A percentile compares a stretch with the other conserved stretches of the same genome.
phyloP scores from a whole-genome alignment of 768 basidiomycete species.

The Lactifluus piperatus region DNA sequence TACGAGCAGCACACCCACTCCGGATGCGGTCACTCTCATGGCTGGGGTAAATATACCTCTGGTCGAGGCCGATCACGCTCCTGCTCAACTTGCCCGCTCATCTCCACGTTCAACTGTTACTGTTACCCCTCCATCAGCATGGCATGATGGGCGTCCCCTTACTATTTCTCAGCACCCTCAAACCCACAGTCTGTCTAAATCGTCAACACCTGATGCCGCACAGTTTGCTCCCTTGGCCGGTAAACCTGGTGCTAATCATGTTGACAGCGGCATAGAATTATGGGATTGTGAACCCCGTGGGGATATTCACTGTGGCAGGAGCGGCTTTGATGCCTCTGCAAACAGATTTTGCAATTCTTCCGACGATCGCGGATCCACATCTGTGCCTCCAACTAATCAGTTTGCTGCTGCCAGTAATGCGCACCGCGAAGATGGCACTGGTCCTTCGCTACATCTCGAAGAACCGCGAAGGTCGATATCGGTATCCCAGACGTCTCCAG shows the following conservation, averaged over 20 bases:
- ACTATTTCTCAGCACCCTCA: background rate
- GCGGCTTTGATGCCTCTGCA: background rate
- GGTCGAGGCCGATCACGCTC: background rate
- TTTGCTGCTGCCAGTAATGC: background rate
- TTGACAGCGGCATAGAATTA: slow-evolving; percentile 13
- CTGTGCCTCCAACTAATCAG: background rate
- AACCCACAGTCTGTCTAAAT: background rate
- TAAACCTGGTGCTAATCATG: background rate
- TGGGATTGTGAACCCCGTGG: slow-evolving; percentile 6
- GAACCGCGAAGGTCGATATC: background rate
- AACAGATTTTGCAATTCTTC: background rate
- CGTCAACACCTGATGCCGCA: background rate
- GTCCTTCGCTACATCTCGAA: background rate
- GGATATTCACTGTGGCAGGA: background rate
- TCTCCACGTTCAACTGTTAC: background rate
- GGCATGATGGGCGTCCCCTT: background rate
- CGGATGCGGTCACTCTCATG: background rate
- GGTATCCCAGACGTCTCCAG: background rate
- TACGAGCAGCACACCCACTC: background rate
- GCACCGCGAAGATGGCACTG: background rate
- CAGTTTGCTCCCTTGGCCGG: background rate
- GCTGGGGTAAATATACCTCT: background rate
- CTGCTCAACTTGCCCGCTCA: background rate
- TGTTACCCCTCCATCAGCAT: background rate
- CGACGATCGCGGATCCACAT: background rate